These are phyloP conservation scores for Malus orientalis DNA, from an alignment of 306 rosid species.

Conservation along the genomic window DNA sequence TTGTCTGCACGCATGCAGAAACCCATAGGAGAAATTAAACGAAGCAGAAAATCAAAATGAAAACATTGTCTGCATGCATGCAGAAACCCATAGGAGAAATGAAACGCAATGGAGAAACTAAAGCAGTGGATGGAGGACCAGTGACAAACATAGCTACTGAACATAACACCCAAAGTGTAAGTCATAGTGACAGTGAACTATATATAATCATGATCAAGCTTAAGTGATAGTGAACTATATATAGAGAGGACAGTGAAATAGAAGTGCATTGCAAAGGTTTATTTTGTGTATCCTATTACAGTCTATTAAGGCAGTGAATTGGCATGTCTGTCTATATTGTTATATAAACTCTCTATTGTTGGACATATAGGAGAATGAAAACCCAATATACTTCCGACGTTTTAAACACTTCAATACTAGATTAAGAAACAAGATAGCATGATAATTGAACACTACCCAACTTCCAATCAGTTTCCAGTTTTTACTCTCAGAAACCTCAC, in stretches of 20 bases:
- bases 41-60: background rate
- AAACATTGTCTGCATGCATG: background rate
- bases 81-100: background rate
- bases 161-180: background rate
- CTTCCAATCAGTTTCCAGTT: background rate
- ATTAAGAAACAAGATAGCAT: background rate
- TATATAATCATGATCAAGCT: background rate
- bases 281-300: background rate
- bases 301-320: background rate
- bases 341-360: background rate
- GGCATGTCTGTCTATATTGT: background rate
- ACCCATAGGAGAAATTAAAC: background rate
- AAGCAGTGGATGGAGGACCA: background rate
- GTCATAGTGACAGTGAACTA: background rate
- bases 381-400: background rate
- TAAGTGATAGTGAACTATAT: background rate
- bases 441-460: background rate
- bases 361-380: background rate
- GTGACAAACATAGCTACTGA: background rate
- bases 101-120: background rate
- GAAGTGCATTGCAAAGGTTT: background rate
- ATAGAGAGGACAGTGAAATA: background rate
- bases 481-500: background rate
- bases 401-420: background rate
- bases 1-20: background rate